Evolutionary conservation across 768 basidiomycete genomes (phyloP).

Genomic region (Mycena alexandri): DNA sequence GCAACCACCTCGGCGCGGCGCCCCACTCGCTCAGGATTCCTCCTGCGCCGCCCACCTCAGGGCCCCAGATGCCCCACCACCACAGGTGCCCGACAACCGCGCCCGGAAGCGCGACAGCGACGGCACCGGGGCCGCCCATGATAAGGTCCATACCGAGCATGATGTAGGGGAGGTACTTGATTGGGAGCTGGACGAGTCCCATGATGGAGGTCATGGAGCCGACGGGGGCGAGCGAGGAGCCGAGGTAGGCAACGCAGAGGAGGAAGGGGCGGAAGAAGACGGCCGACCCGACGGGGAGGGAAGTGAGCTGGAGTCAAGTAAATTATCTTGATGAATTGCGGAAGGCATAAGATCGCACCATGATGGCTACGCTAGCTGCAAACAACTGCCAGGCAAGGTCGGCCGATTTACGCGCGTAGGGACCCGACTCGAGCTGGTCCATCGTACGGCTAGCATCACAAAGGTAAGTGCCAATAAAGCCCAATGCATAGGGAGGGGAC

Average conservation of each 20-base stretch:
- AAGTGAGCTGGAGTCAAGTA: constrained; percentile 52
- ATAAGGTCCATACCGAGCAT: constrained; percentile 82
- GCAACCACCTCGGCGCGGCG: constrained; percentile 73
- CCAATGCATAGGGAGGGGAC: constrained; percentile 26
- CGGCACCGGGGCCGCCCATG: constrained; percentile 68
- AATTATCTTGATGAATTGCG: not conserved
- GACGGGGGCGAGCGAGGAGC: constrained; percentile 73
- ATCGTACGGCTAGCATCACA: constrained; percentile 67
- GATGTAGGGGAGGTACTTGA: constrained; percentile 80
- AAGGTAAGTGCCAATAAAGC: not conserved
- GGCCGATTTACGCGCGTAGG: constrained; percentile 71
- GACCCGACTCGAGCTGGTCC: constrained; percentile 71
- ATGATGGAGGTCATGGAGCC: constrained; percentile 80
- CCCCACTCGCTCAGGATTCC: constrained; percentile 57
- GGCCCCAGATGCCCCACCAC: constrained; percentile 81
- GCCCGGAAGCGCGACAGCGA: constrained; percentile 72
- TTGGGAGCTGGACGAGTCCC: constrained; percentile 81
- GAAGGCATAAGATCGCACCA: constrained; percentile 60
- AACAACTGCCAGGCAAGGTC: constrained; percentile 85
- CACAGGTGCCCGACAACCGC: constrained; percentile 84
- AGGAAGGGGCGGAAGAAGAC: constrained; percentile 77
- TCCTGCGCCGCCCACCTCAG: constrained; percentile 54
- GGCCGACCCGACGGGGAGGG: constrained; percentile 68
- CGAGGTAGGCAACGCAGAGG: constrained; percentile 76
- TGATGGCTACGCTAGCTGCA: constrained; percentile 64